Base-by-base conservation (phyloP, 1,284 basidiomycete species). In the Bjerkandera adusta region DNA sequence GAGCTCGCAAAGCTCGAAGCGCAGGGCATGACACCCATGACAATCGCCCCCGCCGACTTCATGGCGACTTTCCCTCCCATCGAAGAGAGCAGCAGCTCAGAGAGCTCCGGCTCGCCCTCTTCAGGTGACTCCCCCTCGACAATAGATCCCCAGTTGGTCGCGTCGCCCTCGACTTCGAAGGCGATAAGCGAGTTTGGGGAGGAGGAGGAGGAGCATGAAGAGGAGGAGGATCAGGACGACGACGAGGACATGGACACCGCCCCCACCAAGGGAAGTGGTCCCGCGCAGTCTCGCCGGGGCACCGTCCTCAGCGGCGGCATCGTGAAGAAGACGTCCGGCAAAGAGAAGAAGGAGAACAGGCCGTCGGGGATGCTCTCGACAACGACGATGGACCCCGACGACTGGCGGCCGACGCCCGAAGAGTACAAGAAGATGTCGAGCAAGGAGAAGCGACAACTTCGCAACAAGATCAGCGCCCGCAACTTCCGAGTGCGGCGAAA, bases 381-480 rank as follows among this genome's bases (percentile, higher is more conserved):
- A 69, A 81, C 36, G 67, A 77, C 48, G n/a, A 34, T 25, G 20
- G 78, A 81, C 39, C 65, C 81, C 4, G 83, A 84, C 45, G 87
- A 89, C 54, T 90, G 88, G 87, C 75, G 87, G 47, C 90, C 89
- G 1, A 81, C 83, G 13, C 87, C 93, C 0, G 94, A 97, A 58
- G 93, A 96, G 58, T 97, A 97, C 73, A 88, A 91, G 68, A 97
- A 93, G 69, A 89, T 99, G 76, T 84, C 83, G 15, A 89, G 84
- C 63, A 98, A 97, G 71, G 95, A 98, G 71, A 98, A 98, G 70
- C 75, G 96, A 13, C 96, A 98, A 68, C 74, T 98, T 32, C 72
- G 96, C 48, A 98, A 98, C 74, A 98, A 98, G 82, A 95, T 98
- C 53, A 90, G 86, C 56, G 96, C 96, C 1, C 76, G 95, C 50